Conservation (phyloP, 1,284 basidiomycete species). For the Neotropicomus parvogracilis region DNA sequence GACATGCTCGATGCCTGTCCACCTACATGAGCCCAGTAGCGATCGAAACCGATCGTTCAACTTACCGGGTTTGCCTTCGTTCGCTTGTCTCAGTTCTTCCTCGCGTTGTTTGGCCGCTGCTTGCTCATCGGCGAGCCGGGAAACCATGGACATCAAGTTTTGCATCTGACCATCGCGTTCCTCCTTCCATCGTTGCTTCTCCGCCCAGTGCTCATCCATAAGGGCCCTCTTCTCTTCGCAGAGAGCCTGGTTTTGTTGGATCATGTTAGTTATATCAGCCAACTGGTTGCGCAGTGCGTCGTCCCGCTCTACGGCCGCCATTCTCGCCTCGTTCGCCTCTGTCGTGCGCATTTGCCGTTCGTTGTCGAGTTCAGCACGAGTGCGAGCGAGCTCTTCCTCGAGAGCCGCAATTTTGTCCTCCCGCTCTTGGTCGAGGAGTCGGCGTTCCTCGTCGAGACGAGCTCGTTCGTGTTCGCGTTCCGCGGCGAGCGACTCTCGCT, state of each 20-base stretch:
- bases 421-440: conserved; percentile 46
- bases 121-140: conserved; percentile 51
- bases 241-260: conserved; percentile 59
- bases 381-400: conserved; percentile 58
- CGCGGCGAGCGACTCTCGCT: conserved; percentile 48
- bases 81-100: conserved; percentile 48
- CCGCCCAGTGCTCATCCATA: conserved; percentile 54
- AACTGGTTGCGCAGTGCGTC: conserved; percentile 57
- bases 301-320: conserved; percentile 55
- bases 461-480: conserved; percentile 50
- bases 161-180: conserved; percentile 52
- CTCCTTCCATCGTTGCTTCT: conserved; percentile 51
- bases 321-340: conserved; percentile 56
- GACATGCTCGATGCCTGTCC: conserved; percentile 50
- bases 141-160: conserved; percentile 56
- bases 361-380: conserved; percentile 50
- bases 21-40: conserved; percentile 6
- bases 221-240: conserved; percentile 52
- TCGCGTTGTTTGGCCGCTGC: conserved; percentile 45
- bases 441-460: conserved; percentile 46
- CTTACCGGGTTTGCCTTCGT: conserved; percentile 50
- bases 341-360: conserved; percentile 55
- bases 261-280: conserved; percentile 61
- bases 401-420: conserved; percentile 53
- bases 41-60: conserved; percentile 5